phyloP scores from a whole-genome alignment of 1,284 basidiomycete genomes.

The Tilletia horrida region DNA sequence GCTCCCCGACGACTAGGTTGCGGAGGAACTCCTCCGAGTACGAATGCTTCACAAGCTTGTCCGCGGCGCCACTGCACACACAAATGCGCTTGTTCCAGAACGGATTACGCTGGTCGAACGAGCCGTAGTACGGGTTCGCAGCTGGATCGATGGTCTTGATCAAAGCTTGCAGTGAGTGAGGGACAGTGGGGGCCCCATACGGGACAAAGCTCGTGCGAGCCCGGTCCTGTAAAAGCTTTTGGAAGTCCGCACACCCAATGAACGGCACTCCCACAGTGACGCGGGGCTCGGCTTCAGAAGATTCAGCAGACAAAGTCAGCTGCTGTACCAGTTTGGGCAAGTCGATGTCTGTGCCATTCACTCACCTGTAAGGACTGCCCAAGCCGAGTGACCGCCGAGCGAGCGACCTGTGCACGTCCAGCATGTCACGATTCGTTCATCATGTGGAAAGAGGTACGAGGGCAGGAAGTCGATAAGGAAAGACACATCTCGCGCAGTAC shows the following conservation, averaged over 20 bases:
- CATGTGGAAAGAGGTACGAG: slow-evolving; percentile 70
- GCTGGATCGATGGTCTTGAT: slow-evolving; percentile 45
- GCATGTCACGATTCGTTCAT: slow-evolving; percentile 65
- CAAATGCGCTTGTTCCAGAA: slow-evolving; percentile 50
- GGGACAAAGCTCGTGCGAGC: slow-evolving; percentile 40
- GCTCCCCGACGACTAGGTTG: slow-evolving; percentile 37
- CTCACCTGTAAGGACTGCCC: slow-evolving; percentile 62
- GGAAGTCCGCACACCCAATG: slow-evolving; percentile 73
- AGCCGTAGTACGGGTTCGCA: slow-evolving; percentile 28
- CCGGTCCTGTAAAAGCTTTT: slow-evolving; percentile 38
- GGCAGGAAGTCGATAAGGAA: slow-evolving; percentile 78
- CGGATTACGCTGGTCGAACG: slow-evolving; percentile 26
- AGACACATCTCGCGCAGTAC: slow-evolving; percentile 72
- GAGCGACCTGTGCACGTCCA: slow-evolving; percentile 71
- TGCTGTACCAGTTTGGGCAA: neutral
- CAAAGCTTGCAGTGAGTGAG: slow-evolving; percentile 37
- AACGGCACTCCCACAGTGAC: slow-evolving; percentile 69
- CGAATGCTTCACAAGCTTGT: slow-evolving; percentile 45
- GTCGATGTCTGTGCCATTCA: neutral
- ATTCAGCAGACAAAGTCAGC: too few relatives aligned
- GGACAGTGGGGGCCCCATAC: slow-evolving; percentile 46
- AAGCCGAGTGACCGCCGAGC: slow-evolving; percentile 73
- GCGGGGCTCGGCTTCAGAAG: slow-evolving; percentile 61
- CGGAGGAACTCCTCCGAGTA: slow-evolving; percentile 47
- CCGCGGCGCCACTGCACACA: slow-evolving; percentile 42